Evolutionary conservation across 2,329 filamentous ascomycete species (phyloP).

Genomic region (Pseudogymnoascus sp.): DNA sequence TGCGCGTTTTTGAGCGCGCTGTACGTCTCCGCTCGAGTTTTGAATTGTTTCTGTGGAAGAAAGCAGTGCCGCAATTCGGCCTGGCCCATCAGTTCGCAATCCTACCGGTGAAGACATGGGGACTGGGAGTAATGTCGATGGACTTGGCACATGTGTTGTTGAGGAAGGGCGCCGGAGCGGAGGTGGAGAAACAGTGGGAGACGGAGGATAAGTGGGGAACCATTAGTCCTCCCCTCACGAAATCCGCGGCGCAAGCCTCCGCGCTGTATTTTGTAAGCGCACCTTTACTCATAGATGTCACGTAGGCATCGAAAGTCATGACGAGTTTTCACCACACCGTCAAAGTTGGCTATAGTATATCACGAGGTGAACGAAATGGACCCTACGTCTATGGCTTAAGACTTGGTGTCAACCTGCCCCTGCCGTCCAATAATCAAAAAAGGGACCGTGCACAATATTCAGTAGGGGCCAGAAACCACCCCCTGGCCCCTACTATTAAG

Average conservation of each 20-base stretch:
- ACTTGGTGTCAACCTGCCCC: background rate
- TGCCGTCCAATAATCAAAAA: background rate
- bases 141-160: background rate
- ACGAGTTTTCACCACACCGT: too few relatives aligned
- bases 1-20: background rate
- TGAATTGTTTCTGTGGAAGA: background rate
- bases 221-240: background rate
- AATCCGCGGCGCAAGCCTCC: too few relatives aligned
- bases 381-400: background rate
- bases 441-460: background rate
- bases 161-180: background rate
- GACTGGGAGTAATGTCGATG: background rate
- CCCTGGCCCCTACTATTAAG: background rate
- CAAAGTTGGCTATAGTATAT: background rate
- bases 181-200: background rate
- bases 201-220: background rate
- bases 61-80: background rate
- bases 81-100: background rate
- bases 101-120: slow-evolving; percentile 7
- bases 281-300: background rate
- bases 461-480: background rate
- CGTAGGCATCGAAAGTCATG: background rate
- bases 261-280: too few relatives aligned
- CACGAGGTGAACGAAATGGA: background rate
- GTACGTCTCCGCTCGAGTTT: background rate